Evolutionary conservation across 2,329 filamentous ascomycete genomes (phyloP), one percentile per base, ranked within the genome.

Genomic region (Monilinia fructigena): DNA sequence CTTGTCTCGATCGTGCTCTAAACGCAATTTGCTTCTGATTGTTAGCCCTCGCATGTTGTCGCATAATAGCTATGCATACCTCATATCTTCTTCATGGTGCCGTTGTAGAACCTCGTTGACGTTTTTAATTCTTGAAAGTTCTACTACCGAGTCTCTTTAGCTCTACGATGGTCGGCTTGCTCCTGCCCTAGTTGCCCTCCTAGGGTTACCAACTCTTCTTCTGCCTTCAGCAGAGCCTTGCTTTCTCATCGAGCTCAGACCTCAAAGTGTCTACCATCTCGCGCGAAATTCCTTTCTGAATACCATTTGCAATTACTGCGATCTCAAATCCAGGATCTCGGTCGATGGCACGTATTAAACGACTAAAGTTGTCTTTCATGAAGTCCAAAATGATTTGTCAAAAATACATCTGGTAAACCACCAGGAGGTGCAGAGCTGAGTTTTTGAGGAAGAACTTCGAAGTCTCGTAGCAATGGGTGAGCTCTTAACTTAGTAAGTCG

Each of bases 341-440:
- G 77, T 99, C 95, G 72, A 99, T 91, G 18, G 92, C 91, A 69
- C 92, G 87, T 50, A 89, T 81, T 67, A 97, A 80, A 11, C 93
- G 89, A 73, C 91, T 94, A 76, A 96, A 98, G 75, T 97, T 97
- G 74, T 98, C 93, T 75, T 97, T 97, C 73, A 97, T 86, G 74
- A 98, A 97, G 68, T 97, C 91, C 65, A 99, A 77, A 97, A 98
- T 0, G 86, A 86, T 56, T 86, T 83, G 72, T 97, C 93, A 70
- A 98, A 75, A 87, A 96, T 0, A 97, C 90, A 61, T 93, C 89
- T 0, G 93, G 90, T 10, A 93, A 77, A 71, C 78, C 85, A 77
- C 82, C 81, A 65, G 81, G 73, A 78, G 84, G 58, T 72, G 80
- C 69, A 74, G 79, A 79, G 70, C 84, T 83, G 10, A 87, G 79